Evolutionary conservation across 2,329 filamentous ascomycete genomes (phyloP).

Genomic region (Epichloe sylvatica): DNA sequence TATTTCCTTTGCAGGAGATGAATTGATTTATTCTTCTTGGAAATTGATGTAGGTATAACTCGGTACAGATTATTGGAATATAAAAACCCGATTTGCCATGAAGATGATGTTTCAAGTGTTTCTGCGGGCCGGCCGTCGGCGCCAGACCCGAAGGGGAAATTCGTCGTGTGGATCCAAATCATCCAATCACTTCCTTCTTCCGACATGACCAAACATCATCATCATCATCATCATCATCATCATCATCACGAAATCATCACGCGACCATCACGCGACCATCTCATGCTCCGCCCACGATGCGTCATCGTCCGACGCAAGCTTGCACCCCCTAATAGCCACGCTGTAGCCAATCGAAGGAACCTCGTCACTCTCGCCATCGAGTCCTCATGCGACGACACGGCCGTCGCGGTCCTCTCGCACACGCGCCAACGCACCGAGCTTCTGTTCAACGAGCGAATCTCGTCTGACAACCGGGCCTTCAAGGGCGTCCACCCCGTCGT

Average conservation of each 20-base stretch:
- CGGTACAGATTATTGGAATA: background rate
- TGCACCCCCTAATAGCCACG: background rate
- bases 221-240: background rate
- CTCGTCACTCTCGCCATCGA: conserved; percentile 60
- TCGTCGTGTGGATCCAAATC: no score
- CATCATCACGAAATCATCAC: background rate
- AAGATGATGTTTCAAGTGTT: no score
- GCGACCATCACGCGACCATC: background rate
- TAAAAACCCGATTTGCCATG: background rate
- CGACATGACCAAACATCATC: background rate
- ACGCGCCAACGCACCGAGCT: conserved; percentile 35
- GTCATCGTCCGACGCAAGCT: background rate
- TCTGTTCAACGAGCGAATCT: conserved; percentile 69
- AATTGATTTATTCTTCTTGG: background rate
- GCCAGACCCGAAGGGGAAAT: background rate
- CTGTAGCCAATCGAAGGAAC: conserved; percentile 8
- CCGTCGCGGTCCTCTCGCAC: conserved; percentile 66
- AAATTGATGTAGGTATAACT: background rate
- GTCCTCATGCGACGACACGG: conserved; percentile 85
- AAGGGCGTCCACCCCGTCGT: conserved; percentile 67
- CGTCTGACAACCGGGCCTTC: conserved; percentile 62
- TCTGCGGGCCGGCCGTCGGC: background rate
- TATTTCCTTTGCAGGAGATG: background rate
- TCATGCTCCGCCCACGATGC: conserved; percentile 5
- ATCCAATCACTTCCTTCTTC: no score